These are phyloP conservation scores for Scleroderma citrinum DNA, from an alignment of 768 basidiomycete genomes.

Conservation along the genomic window DNA sequence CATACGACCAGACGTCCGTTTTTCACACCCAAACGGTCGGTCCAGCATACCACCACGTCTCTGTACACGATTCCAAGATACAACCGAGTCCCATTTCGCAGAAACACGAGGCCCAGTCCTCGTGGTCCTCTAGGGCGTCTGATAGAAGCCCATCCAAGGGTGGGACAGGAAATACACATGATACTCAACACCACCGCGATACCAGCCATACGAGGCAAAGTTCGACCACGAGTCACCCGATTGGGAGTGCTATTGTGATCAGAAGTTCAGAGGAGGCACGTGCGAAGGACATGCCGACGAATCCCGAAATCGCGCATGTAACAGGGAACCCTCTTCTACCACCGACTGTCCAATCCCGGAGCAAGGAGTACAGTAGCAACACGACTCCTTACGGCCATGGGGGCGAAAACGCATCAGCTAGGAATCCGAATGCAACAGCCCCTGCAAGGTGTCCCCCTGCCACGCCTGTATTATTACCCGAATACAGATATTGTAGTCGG, in stretches of 20 bases:
- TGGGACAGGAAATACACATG: slow-evolving; percentile 9
- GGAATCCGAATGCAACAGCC: slow-evolving; percentile 8
- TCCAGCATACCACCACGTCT: slow-evolving; percentile 3
- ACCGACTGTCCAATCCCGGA: not conserved
- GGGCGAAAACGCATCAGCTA: not conserved
- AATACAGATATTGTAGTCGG: slow-evolving; percentile 58
- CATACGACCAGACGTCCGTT: slow-evolving; percentile 23
- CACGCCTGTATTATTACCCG: slow-evolving; percentile 49
- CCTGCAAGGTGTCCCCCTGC: slow-evolving; percentile 30
- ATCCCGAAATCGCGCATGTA: slow-evolving; percentile 11
- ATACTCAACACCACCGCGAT: slow-evolving; percentile 6
- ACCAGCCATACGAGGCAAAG: too few species aligned
- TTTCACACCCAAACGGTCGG: slow-evolving; percentile 7
- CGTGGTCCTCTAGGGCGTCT: slow-evolving; percentile 15
- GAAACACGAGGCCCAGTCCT: slow-evolving; percentile 14
- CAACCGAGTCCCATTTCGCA: not conserved
- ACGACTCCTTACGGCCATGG: not conserved
- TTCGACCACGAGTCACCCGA: not conserved
- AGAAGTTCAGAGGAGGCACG: slow-evolving; percentile 16
- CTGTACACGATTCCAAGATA: slow-evolving; percentile 8
- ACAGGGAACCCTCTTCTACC: not conserved
- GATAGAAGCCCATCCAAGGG: slow-evolving; percentile 9
- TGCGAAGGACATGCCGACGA: slow-evolving; percentile 3
- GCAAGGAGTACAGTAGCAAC: not conserved
- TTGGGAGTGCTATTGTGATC: not conserved